These are phyloP conservation scores for Diaporthe destruens DNA, from an alignment of 2,329 filamentous ascomycete species.

Conservation along the genomic window DNA sequence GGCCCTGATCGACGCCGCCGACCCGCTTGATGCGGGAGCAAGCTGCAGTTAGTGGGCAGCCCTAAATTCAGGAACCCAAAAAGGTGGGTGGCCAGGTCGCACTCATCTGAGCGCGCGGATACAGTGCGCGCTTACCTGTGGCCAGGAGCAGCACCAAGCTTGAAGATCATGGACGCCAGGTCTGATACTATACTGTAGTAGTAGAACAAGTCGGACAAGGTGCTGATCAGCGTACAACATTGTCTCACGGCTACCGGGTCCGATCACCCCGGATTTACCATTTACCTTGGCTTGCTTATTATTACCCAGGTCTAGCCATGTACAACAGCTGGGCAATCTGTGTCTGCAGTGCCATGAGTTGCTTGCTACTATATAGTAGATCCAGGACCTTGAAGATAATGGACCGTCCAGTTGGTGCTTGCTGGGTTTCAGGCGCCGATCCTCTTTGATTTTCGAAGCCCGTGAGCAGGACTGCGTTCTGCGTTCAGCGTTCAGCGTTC, in stretches of 20 bases:
- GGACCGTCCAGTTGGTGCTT: conserved; percentile 10
- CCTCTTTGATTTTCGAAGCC: background rate
- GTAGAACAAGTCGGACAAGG: background rate
- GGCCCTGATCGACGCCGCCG: conserved; percentile 34
- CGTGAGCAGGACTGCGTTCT: background rate
- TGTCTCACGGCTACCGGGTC: background rate
- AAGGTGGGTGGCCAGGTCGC: conserved; percentile 11
- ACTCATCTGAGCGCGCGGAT: conserved; percentile 11
- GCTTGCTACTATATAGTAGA: background rate
- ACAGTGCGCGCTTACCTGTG: conserved; percentile 20
- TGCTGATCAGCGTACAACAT: background rate
- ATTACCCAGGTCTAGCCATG: background rate
- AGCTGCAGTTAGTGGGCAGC: conserved; percentile 30
- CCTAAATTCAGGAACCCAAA: conserved; percentile 40
- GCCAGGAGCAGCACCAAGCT: background rate
- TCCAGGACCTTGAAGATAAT: conserved; percentile 23
- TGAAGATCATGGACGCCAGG: background rate
- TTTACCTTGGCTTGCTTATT: background rate
- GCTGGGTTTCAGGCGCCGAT: conserved; percentile 31
- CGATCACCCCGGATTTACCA: background rate
- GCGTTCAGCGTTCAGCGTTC: background rate
- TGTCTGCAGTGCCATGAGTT: background rate
- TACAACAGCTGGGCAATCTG: background rate
- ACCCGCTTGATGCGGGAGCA: conserved; percentile 36
- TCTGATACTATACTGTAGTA: too few species aligned